Evolutionary conservation across 352 stramenopile genomes (phyloP), one percentile per base, ranked within the genome.

Genomic region (Phytophthora cryptogea): DNA sequence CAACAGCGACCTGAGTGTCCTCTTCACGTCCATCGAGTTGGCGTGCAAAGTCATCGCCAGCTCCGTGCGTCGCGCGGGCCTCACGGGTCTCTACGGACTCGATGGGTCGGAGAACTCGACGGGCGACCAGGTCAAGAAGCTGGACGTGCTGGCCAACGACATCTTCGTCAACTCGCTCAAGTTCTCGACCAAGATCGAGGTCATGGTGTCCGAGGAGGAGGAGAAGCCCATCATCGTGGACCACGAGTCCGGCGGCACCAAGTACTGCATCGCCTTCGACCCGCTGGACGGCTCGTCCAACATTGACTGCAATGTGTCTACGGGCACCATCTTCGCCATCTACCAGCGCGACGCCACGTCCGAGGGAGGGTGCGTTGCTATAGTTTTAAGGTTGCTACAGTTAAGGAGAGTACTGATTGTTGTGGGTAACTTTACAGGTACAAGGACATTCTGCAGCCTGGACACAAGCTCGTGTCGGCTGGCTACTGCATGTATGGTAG

Each of bases 241-340:
- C 8, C 71, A 71, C 52, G 50, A 51, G 27, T 64, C 68, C 8
- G 52, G 36, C 6, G 63, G 66, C 30, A 66, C 86, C 70, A 94
- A 97, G 78, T 99, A 98, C 87, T 98, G 94, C 78, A 98, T 99
- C 59, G 96, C 95, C 7, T 99, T 99, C 63, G 97, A 99, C 71
- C 97, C 97, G 43, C 81, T 99, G 0, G 97, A 99, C 72, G 97
- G 97, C 41, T 99, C 95, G 17, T 98, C 90, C 45, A 99, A 99
- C 80, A 99, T 99, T 90, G 97, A 99, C 78, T 99, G 97, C 75
- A 99, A 99, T 72, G 96, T 99, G 30, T 99, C 95, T 42, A 98
- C 98, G 27, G 97, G 97, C 50, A 99, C 97, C 37, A 99, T 99
- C 73, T 99, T 99, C 70, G 91, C 88, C 53, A 98, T 99, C 36